Percentiles rank a stretch among this genome's conserved stretches.
Conservation (phyloP, 495 filamentous ascomycete species). For the Ascodesmis nigricans region DNA sequence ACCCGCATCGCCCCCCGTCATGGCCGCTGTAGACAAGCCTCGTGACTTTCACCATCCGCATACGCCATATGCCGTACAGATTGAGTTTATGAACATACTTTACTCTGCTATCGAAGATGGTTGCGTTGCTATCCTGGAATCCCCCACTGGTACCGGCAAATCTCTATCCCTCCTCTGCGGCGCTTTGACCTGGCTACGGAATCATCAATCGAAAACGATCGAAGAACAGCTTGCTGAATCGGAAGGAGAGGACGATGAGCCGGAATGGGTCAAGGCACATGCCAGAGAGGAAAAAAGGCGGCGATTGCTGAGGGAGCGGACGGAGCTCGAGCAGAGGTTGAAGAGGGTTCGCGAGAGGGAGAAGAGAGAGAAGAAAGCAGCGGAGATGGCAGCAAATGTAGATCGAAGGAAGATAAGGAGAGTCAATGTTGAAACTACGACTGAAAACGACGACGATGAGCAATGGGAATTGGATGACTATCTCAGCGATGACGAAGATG, state of each 20-base stretch:
- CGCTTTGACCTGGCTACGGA: constrained; percentile 78
- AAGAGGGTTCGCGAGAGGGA: constrained; percentile 47
- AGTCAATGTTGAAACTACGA: constrained; percentile 17
- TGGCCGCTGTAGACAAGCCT: constrained; percentile 7
- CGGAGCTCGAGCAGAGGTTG: constrained; percentile 49
- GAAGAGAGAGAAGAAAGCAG: constrained; percentile 32
- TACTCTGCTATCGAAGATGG: constrained; percentile 65
- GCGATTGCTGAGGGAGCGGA: constrained; percentile 39
- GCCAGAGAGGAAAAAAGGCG: constrained; percentile 41
- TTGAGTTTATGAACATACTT: constrained; percentile 69
- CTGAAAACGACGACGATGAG: constrained; percentile 36
- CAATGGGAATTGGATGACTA: constrained; percentile 64
- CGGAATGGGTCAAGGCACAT: constrained; percentile 74
- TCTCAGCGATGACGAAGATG: constrained; percentile 40
- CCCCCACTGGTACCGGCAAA: constrained; percentile 92
- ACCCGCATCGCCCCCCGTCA: too few species aligned
- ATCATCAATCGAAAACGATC: constrained; percentile 49
- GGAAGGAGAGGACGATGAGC: constrained; percentile 43
- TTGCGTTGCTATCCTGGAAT: constrained; percentile 76
- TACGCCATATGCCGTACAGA: constrained; percentile 73
- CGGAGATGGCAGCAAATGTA: neutral
- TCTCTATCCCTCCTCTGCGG: constrained; percentile 87
- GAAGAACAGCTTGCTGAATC: constrained; percentile 27
- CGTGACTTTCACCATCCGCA: constrained; percentile 76
- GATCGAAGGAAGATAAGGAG: constrained; percentile 19